Evolutionary conservation across 768 basidiomycete species (phyloP), one percentile per base, ranked within the genome.

Genomic region (Pleurotus ostreatus): DNA sequence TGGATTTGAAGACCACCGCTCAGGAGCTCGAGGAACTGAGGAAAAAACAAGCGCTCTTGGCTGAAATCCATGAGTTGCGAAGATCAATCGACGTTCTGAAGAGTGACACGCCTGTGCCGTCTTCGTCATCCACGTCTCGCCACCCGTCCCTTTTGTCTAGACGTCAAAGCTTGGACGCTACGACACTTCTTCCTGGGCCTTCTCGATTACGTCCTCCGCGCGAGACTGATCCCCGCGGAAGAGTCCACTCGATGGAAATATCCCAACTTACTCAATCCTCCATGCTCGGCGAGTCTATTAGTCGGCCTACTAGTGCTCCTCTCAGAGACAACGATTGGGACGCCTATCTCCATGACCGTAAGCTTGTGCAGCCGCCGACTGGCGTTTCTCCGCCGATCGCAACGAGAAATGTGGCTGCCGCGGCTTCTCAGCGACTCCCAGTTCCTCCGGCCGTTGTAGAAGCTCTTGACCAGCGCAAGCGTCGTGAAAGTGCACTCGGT

Each of bases 271-370:
- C 77, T 41, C 71, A 78, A 58, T 66, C 74, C 30, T 68, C 74
- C 49, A 64, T 73, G 20, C 62, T 79, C 13, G 80, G 80, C 12
- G 78, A 80, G 54, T 74, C 83, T 1, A 83, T 88, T 54, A 77
- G 78, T 55, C 78, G 89, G 39, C 88, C 90, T 13, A 86, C 83
- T 0, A 90, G 88, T 62, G 85, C 77, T 4, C 88, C 89, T n/a
- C 70, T 89, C 40, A 81, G 79, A 48, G 84, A 89, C 43, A 78
- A 82, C n/a, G 86, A 89, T 60, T 97, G 94, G 94, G 89, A 95
- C 59, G 71, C 80, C 44, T 96, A 97, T 68, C 79, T 94, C 48
- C 84, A 84, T 45, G 91, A 95, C 49, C 82, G 94, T 55, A 92
- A 88, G 65, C 76, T 97, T 13, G 70, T 94, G 58, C 89, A 91